Percentiles rank a stretch among this genome's conserved stretches.
phyloP scores from a whole-genome alignment of 2,329 filamentous ascomycete species.

The Zymoseptoria crescenta region DNA sequence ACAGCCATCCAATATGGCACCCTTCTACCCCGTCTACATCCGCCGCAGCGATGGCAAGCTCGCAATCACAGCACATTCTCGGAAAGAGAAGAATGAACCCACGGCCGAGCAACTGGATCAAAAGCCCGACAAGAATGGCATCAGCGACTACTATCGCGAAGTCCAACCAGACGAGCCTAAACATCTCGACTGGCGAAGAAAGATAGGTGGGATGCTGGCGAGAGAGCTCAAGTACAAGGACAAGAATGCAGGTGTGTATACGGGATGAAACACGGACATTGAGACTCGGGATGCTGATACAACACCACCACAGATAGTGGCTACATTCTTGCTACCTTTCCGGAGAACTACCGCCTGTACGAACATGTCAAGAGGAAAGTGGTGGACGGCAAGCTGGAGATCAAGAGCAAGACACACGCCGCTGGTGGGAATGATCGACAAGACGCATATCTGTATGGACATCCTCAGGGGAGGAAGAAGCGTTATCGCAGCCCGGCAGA shows the following conservation, averaged over 20 bases:
- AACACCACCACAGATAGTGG: conserved; percentile 27
- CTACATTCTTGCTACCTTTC: conserved; percentile 47
- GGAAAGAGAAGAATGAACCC: conserved; percentile 46
- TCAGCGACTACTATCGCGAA: conserved; percentile 48
- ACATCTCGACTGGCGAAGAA: conserved; percentile 50
- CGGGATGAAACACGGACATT: conserved; percentile 3
- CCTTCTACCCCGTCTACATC: conserved; percentile 42
- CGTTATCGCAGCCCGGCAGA: conserved; percentile 51
- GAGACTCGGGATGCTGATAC: conserved; percentile 2
- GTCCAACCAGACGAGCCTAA: conserved; percentile 45
- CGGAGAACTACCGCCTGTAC: conserved; percentile 50
- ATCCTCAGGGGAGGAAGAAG: conserved; percentile 50
- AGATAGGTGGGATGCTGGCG: conserved; percentile 52
- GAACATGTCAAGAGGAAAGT: conserved; percentile 49
- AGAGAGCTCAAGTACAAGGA: conserved; percentile 36
- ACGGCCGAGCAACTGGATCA: conserved; percentile 45
- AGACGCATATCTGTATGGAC: conserved; percentile 54
- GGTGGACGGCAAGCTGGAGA: conserved; percentile 36
- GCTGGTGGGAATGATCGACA: conserved; percentile 47
- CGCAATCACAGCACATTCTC: conserved; percentile 43
- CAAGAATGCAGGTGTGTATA: conserved; percentile 13
- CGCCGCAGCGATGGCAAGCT: conserved; percentile 43
- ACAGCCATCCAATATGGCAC: conserved; percentile 30
- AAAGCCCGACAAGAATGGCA: conserved; percentile 45
- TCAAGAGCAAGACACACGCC: conserved; percentile 43